Evolutionary conservation across 179 eudicot species (phyloP), one percentile per base, ranked within the genome.

Genomic region (Spinacia oleracea): DNA sequence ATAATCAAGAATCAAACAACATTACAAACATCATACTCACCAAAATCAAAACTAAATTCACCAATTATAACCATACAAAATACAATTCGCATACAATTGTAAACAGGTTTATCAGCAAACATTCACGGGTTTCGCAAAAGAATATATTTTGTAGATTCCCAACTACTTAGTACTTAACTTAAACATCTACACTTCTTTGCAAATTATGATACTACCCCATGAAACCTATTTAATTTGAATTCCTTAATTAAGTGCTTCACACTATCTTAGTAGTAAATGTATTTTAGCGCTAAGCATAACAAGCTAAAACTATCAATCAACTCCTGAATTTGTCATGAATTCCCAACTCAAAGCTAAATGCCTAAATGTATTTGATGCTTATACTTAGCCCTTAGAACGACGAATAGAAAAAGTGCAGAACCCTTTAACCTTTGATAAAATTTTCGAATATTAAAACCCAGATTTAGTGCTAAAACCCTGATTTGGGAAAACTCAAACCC

Each of bases 1-100:
- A 35, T 27, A 59, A 74, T 45, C 35, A 59, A 74, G 55, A 29
- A 35, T 67, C 35, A 63, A 79, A 25, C 68, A 62, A 42, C 59
- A 38, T 16, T 38, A 64, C 70, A 48, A 45, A 43, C 23, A 45
- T 71, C 51, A 50, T 32, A 18, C 32, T 29, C 11, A 9, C 21
- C 18, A 27, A 56, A 42, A 1, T 11, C n/a, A 58, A 58, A 70
- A 27, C 59, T 2, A 5, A 12, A 21, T 43, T 45, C n/a, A 8
- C 27, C 58, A 5, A 25, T 23, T 18, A 15, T 32, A 42, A 40
- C 27, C 35, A n/a, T 53, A 35, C 1, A 45, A 11, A 53, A 31
- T 45, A 27, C 18, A 25, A 43, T 5, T 67, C 15, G n/a, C 7
- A 34, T 15, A 42, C 38, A 34, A 32, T 20, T 43, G 42, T 38